A percentile compares a stretch with the other conserved stretches of the same genome.
Conservation (phyloP, 208 protist genomes). For the Trypanosoma caninum region DNA sequence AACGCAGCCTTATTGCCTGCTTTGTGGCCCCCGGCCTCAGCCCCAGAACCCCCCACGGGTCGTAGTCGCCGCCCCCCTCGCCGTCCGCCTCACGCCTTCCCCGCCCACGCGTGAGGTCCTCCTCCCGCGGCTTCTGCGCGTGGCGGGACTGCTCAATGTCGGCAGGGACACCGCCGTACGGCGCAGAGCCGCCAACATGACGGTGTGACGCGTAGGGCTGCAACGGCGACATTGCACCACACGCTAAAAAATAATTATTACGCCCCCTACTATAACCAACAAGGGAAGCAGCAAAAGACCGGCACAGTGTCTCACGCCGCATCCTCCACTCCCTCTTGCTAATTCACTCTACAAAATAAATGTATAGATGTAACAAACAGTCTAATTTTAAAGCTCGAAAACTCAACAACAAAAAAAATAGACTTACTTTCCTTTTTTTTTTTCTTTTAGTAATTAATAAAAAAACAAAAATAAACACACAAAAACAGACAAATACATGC, state of each 20-base stretch:
- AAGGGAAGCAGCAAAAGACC: background rate
- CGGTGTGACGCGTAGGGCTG: background rate
- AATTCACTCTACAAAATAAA: too few species aligned
- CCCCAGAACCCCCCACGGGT: slow-evolving; percentile 83
- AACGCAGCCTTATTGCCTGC: slow-evolving; percentile 73
- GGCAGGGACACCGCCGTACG: slow-evolving; percentile 53
- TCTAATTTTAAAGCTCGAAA: too few species aligned
- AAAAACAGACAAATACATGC: background rate
- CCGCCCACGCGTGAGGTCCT: slow-evolving; percentile 30
- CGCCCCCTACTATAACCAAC: too few species aligned
- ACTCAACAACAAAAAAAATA: too few species aligned
- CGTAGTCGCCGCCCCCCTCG: slow-evolving; percentile 40
- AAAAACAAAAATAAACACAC: too few species aligned
- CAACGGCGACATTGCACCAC: background rate
- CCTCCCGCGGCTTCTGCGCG: slow-evolving; percentile 48
- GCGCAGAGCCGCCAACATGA: slow-evolving; percentile 1
- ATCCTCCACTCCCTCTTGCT: too few species aligned
- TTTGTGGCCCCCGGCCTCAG: slow-evolving; percentile 66
- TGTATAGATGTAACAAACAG: too few species aligned
- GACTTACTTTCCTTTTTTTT: too few species aligned
- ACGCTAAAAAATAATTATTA: background rate
- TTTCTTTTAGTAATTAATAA: too few species aligned
- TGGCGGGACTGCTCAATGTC: slow-evolving; percentile 60
- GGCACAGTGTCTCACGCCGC: slow-evolving; percentile 5
- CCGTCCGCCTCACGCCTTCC: background rate